These are phyloP conservation scores for Agapanthus africanus DNA, from an alignment of 106 monocot genomes.

Conservation along the genomic window DNA sequence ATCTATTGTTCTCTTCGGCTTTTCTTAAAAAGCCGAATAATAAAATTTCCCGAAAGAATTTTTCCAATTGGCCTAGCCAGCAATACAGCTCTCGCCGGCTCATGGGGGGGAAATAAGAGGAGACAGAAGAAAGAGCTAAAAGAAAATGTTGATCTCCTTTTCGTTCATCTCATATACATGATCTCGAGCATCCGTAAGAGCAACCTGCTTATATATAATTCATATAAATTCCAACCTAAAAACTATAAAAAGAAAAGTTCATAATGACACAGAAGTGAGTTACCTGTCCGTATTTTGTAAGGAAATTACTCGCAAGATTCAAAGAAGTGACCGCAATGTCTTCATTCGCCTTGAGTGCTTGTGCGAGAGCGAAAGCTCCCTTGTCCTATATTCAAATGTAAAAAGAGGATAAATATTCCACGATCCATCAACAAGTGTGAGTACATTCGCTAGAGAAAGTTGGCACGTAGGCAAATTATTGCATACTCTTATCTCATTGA, in stretches of 20 bases:
- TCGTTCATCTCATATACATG: slow-evolving; percentile 94
- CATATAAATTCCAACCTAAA: background rate
- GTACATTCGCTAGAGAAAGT: background rate
- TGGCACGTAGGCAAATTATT: background rate
- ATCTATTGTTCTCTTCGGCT: background rate
- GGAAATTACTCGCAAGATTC: slow-evolving; percentile 90
- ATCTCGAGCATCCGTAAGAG: slow-evolving; percentile 82
- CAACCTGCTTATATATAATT: slow-evolving; percentile 55
- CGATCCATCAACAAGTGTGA: no score
- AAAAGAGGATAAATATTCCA: slow-evolving; percentile 34
- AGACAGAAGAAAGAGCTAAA: slow-evolving; percentile 35
- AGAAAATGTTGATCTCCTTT: slow-evolving; percentile 77
- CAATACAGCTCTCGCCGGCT: background rate
- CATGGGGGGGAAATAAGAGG: background rate
- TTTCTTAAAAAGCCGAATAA: background rate
- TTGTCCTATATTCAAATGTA: slow-evolving; percentile 49
- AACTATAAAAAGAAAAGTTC: slow-evolving; percentile 40
- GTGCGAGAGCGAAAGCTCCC: slow-evolving; percentile 91
- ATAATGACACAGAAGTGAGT: background rate
- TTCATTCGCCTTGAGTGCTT: slow-evolving; percentile 94
- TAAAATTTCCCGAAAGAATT: background rate
- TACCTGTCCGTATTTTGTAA: slow-evolving; percentile 93
- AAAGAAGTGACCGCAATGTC: slow-evolving; percentile 69
- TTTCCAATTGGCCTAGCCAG: background rate
- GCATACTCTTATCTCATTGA: slow-evolving; percentile 95